These are phyloP conservation scores for Simmondsia chinensis DNA, from an alignment of 148 eudicot genomes.

Conservation along the genomic window DNA sequence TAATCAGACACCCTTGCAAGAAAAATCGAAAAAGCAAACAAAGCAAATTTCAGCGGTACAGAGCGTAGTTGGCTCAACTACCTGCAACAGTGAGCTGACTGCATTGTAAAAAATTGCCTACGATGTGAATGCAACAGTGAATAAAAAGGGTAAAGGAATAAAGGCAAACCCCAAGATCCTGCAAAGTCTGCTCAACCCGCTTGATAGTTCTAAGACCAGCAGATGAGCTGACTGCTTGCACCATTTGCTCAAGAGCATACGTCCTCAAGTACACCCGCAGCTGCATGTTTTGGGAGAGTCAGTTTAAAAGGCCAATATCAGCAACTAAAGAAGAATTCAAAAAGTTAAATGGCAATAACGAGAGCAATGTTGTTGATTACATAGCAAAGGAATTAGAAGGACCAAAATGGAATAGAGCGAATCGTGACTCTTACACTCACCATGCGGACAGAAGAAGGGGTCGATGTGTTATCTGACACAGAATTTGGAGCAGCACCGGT, in stretches of 20 bases:
- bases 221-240: conserved; percentile 89
- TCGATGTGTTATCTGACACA: conserved; percentile 49
- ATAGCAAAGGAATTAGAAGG: too few relatives aligned
- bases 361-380: too few relatives aligned
- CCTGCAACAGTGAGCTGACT: too few relatives aligned
- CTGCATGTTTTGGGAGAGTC: too few relatives aligned
- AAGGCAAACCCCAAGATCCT: conserved; percentile 91
- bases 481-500: conserved; percentile 37
- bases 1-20: too few relatives aligned
- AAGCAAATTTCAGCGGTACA: too few relatives aligned
- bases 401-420: background rate
- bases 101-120: too few relatives aligned
- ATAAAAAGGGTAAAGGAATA: conserved; percentile 11
- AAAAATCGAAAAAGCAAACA: too few relatives aligned
- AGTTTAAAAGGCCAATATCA: conserved; percentile 1
- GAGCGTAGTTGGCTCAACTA: too few relatives aligned
- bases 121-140: conserved; percentile 1
- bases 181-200: conserved; percentile 90
- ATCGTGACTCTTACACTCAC: conserved; percentile 28
- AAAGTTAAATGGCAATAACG: too few relatives aligned
- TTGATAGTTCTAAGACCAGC: conserved; percentile 96
- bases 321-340: background rate
- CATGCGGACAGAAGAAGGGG: conserved; percentile 76
- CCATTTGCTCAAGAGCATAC: conserved; percentile 95
- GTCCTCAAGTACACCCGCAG: conserved; percentile 84